phyloP scores from a whole-genome alignment of 2,329 filamentous ascomycete species.

The Leptoxyphium fumago region DNA sequence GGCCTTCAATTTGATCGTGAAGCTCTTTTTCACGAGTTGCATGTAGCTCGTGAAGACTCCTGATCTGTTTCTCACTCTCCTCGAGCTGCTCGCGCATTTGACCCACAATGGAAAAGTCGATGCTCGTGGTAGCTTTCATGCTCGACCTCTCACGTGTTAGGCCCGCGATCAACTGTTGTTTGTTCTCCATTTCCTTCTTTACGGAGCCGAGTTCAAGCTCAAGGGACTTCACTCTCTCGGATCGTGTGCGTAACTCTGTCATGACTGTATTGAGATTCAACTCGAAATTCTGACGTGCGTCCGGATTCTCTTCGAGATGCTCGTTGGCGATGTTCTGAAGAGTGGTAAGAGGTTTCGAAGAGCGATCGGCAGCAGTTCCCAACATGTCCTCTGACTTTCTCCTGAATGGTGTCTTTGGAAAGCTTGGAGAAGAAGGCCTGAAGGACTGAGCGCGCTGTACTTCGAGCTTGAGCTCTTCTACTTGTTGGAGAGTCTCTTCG shows the following conservation, averaged over 20 bases:
- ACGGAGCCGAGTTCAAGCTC: conserved; percentile 70
- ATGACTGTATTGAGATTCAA: conserved; percentile 81
- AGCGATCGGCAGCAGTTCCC: conserved; percentile 52
- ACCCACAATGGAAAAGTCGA: conserved; percentile 84
- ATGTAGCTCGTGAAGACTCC: conserved; percentile 57
- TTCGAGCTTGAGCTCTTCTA: conserved; percentile 83
- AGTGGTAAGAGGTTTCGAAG: conserved; percentile 79
- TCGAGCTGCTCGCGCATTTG: conserved; percentile 78
- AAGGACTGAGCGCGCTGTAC: conserved; percentile 48
- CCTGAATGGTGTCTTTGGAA: conserved; percentile 38
- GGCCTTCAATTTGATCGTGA: conserved; percentile 50
- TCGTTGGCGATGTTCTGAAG: conserved; percentile 79
- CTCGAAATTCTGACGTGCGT: conserved; percentile 84
- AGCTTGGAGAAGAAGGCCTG: conserved; percentile 5
- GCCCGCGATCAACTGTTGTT: conserved; percentile 90
- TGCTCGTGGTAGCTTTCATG: conserved; percentile 61
- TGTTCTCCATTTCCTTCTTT: conserved; percentile 92
- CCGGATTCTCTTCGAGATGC: conserved; percentile 67
- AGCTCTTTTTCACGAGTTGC: conserved; percentile 62
- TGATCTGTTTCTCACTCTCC: conserved; percentile 67
- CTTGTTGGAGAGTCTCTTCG: conserved; percentile 64
- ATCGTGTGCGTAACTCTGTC: conserved; percentile 75
- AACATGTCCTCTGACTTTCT: conserved; percentile 20
- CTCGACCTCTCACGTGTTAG: conserved; percentile 86
- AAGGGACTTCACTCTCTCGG: conserved; percentile 78